Percentiles rank a stretch among this genome's conserved stretches.
Evolutionary conservation across 768 basidiomycete genomes (phyloP).

Genomic region (Boletus sp.): DNA sequence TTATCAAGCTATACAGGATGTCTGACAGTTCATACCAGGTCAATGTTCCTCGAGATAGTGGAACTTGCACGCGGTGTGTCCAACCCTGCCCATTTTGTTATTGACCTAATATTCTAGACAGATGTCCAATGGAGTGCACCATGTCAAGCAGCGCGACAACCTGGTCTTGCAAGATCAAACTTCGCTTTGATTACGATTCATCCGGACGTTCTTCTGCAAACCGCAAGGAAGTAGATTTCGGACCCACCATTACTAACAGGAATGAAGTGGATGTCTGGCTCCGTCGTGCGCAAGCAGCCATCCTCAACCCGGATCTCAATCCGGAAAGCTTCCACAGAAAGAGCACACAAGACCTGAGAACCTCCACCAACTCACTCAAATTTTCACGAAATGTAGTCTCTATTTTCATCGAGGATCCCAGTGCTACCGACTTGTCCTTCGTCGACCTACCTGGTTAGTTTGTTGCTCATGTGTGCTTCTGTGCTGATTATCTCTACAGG

Average conservation of each 20-base stretch:
- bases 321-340: constrained; percentile 22
- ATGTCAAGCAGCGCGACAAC: constrained; percentile 39
- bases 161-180: constrained; percentile 46
- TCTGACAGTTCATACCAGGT: constrained; percentile 37
- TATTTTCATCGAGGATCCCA: constrained; percentile 44
- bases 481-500: constrained; percentile 34
- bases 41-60: constrained; percentile 58
- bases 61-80: constrained; percentile 55
- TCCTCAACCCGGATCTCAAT: constrained; percentile 33
- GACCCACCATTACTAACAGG: constrained; percentile 31
- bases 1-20: background rate
- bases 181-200: constrained; percentile 36
- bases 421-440: constrained; percentile 48
- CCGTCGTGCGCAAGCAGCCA: constrained; percentile 46
- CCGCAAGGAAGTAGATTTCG: constrained; percentile 24
- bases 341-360: constrained; percentile 27
- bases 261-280: constrained; percentile 40
- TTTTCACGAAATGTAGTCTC: constrained; percentile 55
- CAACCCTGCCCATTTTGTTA: background rate
- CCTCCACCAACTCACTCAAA: constrained; percentile 24
- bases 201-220: constrained; percentile 22
- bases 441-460: constrained; percentile 52
- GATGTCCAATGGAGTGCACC: constrained; percentile 55
- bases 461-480: background rate
- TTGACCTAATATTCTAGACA: constrained; percentile 15